Evolutionary conservation across 1,284 basidiomycete species (phyloP).

Genomic region (Omphalotus olearius): DNA sequence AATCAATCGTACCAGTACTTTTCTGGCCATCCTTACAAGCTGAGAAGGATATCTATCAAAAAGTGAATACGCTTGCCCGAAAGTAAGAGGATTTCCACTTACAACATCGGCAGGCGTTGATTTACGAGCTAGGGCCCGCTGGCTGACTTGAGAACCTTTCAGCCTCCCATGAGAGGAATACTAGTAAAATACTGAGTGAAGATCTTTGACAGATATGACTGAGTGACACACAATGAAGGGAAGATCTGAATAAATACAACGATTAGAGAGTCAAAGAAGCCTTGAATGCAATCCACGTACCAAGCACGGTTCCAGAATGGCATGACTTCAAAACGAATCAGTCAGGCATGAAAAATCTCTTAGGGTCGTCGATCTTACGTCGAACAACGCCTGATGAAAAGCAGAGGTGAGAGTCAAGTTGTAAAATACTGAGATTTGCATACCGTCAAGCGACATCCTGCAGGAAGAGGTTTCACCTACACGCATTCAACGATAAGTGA

Average conservation of each 20-base stretch:
- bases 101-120: constrained; percentile 44
- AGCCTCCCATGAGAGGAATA: constrained; percentile 58
- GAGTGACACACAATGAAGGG: constrained; percentile 48
- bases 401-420: constrained; percentile 2
- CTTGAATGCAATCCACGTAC: constrained; percentile 28
- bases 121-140: constrained; percentile 29
- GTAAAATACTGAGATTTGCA: constrained; percentile 22
- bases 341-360: neutral
- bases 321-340: constrained; percentile 39
- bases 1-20: constrained; percentile 31
- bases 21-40: constrained; percentile 81
- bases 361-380: constrained; percentile 39
- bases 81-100: constrained; percentile 25
- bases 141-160: constrained; percentile 45
- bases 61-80: neutral
- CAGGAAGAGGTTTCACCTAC: constrained; percentile 55
- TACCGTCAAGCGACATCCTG: constrained; percentile 68
- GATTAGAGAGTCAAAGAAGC: neutral
- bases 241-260: constrained; percentile 40
- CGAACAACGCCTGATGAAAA: constrained; percentile 54
- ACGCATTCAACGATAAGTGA: neutral
- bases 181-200: constrained; percentile 27
- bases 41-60: constrained; percentile 55
- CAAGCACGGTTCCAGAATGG: constrained; percentile 59
- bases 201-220: too few species aligned